Evolutionary conservation across 2,329 filamentous ascomycete genomes (phyloP), one percentile per base, ranked within the genome.

Genomic region (Cladophialophora exuberans): DNA sequence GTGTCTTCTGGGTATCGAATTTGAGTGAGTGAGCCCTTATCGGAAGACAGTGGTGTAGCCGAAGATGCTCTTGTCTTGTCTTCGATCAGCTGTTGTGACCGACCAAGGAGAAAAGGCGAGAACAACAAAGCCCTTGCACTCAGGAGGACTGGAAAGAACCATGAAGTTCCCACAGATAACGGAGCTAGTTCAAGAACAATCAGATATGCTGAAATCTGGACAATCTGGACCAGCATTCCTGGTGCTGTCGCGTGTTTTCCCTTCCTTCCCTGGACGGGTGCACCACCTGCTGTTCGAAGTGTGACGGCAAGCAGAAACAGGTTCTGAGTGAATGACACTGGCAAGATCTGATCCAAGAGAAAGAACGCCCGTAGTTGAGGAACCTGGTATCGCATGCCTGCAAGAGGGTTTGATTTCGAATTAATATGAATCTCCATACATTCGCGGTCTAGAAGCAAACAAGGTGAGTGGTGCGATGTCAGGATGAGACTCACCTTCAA

Each of bases 301-400:
- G 85, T 70, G 23, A 86, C 70, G 6, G 80, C 77, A 7, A 85
- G 65, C 64, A 82, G 84, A 71, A 87, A 87, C 25, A 87, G 69
- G 61, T 83, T 86, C 67, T 84, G 79, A 2, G 83, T 81, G 62
- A 82, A 85, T 0, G 82, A 83, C 9, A 87, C 70, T 52, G 78
- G 82, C 49, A 85, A 77, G 4, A 83, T 71, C 49, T 86, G 82
- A 13, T 79, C 79, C n/a, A 87, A 69, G 11, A 78, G 67, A 55
- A 85, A 74, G 61, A 85, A 86, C 1, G 80, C 77, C 67, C 80
- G 79, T 1, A 82, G 70, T 47, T 78, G 70, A 0, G 80, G 76
- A 9, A 87, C 79, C 15, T 13, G 28, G n/a, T 20, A 22, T 22
- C 51, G n/a, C 13, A 46, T 26, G 18, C 44, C 33, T 54, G 15